These are phyloP conservation scores for Inga oerstediana DNA, from an alignment of 306 rosid species.

Conservation along the genomic window DNA sequence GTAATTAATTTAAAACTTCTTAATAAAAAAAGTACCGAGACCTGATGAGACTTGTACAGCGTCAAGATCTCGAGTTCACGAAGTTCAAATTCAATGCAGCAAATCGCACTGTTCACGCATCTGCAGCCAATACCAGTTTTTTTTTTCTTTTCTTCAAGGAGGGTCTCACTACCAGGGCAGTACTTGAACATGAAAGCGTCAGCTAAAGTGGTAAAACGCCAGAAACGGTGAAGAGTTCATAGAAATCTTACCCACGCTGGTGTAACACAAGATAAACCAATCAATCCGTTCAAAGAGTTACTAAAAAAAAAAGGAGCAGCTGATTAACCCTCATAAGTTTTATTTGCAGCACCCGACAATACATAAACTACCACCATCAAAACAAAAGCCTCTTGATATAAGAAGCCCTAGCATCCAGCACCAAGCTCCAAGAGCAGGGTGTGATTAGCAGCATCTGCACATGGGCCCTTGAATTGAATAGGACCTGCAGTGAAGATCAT, in stretches of 20 bases:
- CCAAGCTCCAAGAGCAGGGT: conserved; percentile 89
- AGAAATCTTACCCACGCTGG: neutral
- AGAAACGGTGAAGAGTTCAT: neutral
- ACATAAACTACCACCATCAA: conserved; percentile 15
- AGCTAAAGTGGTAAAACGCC: neutral
- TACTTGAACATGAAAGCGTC: neutral
- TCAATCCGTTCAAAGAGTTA: neutral
- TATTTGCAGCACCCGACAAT: conserved; percentile 17
- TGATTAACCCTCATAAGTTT: conserved; percentile 28
- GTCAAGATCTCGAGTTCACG: neutral
- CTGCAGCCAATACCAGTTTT: neutral
- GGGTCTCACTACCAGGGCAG: neutral
- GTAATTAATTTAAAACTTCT: too few species aligned
- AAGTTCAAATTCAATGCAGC: neutral
- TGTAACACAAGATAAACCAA: conserved; percentile 18
- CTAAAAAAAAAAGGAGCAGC: neutral
- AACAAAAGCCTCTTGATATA: conserved; percentile 8
- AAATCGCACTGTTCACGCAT: neutral
- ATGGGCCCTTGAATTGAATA: conserved; percentile 82
- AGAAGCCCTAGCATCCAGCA: conserved; percentile 42
- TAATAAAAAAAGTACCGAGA: too few species aligned
- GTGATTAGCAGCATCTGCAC: conserved; percentile 70
- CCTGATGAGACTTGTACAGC: neutral
- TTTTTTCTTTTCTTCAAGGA: neutral
- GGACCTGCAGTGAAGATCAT: conserved; percentile 63